These are phyloP conservation scores for Jatropha curcas DNA, from an alignment of 345 rosid genomes.

Conservation along the genomic window DNA sequence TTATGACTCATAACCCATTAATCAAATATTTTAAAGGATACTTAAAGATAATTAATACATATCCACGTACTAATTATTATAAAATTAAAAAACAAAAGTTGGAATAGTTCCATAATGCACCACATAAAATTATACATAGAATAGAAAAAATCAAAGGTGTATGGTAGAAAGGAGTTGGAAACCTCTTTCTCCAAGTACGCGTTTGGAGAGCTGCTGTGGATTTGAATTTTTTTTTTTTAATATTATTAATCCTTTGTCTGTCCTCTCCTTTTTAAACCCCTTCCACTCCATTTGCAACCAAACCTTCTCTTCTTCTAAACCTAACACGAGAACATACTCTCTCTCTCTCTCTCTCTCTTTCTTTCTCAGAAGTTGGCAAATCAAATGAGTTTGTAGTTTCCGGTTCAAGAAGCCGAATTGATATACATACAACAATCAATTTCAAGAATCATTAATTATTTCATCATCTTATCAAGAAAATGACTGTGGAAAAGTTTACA, in stretches of 20 bases:
- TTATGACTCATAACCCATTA: constrained; percentile 2
- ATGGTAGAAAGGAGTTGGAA: constrained; percentile 18
- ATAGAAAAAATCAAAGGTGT: constrained; percentile 17
- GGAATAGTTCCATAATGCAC: constrained; percentile 4
- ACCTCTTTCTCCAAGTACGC: constrained; percentile 26
- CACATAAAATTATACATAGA: neutral
- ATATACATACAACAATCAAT: no score
- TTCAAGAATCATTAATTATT: neutral
- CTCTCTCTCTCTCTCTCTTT: neutral
- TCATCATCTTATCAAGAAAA: constrained; percentile 22
- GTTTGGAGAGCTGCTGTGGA: constrained; percentile 19
- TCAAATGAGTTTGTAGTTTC: neutral
- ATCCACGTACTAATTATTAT: neutral
- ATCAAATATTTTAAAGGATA: constrained; percentile 18
- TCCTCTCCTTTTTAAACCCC: constrained; percentile 7
- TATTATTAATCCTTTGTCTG: neutral
- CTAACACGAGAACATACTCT: neutral
- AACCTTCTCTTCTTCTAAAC: constrained; percentile 4
- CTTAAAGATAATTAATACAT: neutral
- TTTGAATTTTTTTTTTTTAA: constrained; percentile 28
- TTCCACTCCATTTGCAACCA: neutral
- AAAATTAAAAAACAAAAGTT: neutral
- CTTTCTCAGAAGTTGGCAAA: no score
- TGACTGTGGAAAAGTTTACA: constrained; percentile 49
- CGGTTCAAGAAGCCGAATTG: neutral